A percentile compares a stretch with the other conserved stretches of the same genome.
Conservation (phyloP, 768 basidiomycete species). For the Roridomyces roridus region DNA sequence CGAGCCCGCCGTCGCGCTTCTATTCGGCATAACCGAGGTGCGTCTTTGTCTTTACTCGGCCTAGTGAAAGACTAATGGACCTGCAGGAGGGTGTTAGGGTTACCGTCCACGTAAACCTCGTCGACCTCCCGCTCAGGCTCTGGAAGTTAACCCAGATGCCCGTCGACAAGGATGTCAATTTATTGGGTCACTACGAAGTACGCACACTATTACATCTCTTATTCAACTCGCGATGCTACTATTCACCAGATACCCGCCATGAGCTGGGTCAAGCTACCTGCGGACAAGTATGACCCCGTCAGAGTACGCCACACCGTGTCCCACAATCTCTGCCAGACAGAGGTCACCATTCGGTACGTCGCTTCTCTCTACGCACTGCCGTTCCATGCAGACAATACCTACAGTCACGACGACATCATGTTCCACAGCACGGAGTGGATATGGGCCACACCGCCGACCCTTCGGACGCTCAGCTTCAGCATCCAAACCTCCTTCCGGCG, state of each 20-base stretch:
- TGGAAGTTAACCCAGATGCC: no score
- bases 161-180: not conserved
- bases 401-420: slow-evolving; percentile 16
- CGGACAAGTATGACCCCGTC: not conserved
- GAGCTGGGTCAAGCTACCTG: slow-evolving; percentile 20
- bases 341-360: slow-evolving; percentile 13
- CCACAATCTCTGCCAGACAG: not conserved
- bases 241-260: slow-evolving; percentile 6
- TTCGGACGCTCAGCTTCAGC: slow-evolving; percentile 24
- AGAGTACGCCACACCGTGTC: not conserved
- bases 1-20: no score
- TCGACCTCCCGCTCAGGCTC: no score
- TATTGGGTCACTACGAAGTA: slow-evolving; percentile 5
- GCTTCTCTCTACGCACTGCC: not conserved
- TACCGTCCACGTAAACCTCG: slow-evolving; percentile 1
- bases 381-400: no score
- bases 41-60: no score
- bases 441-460: slow-evolving; percentile 3
- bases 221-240: not conserved
- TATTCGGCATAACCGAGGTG: no score
- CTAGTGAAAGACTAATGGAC: no score
- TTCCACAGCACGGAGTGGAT: not conserved
- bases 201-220: no score
- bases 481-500: slow-evolving; percentile 14
- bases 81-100: not conserved